Base-by-base conservation (phyloP, 495 filamentous ascomycete genomes). In the Corynascus novoguineensis region DNA sequence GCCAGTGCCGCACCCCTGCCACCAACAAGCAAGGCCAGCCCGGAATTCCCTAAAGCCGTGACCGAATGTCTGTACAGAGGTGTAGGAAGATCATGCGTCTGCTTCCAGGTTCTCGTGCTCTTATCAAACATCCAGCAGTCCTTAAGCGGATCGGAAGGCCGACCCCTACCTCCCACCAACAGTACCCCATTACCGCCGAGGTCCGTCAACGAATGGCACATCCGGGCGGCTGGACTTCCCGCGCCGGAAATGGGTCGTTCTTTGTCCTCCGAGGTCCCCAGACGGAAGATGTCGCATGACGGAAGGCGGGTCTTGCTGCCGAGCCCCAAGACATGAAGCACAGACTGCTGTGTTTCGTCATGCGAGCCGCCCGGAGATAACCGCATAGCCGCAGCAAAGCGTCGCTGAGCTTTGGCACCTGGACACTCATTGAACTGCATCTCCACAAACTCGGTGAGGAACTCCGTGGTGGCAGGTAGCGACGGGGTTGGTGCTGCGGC, bases 121-220 rank as follows among this genome's bases (percentile, higher is more conserved):
- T 75, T 77, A 51, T 78, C 68, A 35, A 82, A 75, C 1, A 89
- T 52, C 89, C 89, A 96, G 63, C 88, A 90, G 69, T 92, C 86
- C 17, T 71, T 67, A 8, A 88, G 61, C 5, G 80, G 82, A 21
- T 74, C 76, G 15, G 84, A 77, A 3, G 92, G 92, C 7, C 89
- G 92, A 12, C 80, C 78, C 46, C 92, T 76, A 14, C 92, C 92
- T 17, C 91, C 90, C n/a, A 85, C 81, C 17, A 96, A 70, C 9
- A 96, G 66, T 53, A 79, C 34, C 8, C 76, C 74, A 4, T 65
- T 66, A 46, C 68, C 63, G 22, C 70, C 74, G 10, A 88, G 60
- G 34, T 78, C 69, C 11, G 85, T 90, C 19, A 92, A 73, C 0
- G 86, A 86, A 67, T 95, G 90, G 57, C 87, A 91, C 81, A 92